A percentile compares a stretch with the other conserved stretches of the same genome.
phyloP scores from a whole-genome alignment of 305 asterid species.

The Fraxinus xanthoxyloides region DNA sequence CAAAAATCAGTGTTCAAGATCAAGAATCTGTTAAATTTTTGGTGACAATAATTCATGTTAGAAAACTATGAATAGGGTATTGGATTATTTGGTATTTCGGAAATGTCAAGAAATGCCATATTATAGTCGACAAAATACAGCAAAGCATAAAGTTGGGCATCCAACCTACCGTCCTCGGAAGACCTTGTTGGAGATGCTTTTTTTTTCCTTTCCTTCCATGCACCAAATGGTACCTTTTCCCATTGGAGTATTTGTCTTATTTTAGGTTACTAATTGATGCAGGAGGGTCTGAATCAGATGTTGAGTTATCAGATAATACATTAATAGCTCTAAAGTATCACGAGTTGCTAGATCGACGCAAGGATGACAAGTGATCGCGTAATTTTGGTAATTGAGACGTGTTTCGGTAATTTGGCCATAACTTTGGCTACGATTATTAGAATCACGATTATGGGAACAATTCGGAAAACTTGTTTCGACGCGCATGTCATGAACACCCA shows the following conservation, averaged over 20 bases:
- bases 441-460: too few species aligned
- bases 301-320: too few species aligned
- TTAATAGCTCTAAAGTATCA: too few species aligned
- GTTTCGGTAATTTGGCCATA: too few species aligned
- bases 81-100: neutral
- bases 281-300: too few species aligned
- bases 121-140: conserved; percentile 23
- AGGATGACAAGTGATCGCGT: too few species aligned
- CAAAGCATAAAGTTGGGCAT: conserved; percentile 1
- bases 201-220: neutral
- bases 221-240: neutral
- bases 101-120: conserved; percentile 19
- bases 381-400: too few species aligned
- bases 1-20: conserved; percentile 6
- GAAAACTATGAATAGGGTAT: neutral
- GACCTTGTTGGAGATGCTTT: conserved; percentile 20
- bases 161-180: conserved; percentile 25
- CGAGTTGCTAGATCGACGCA: too few species aligned
- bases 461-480: too few species aligned
- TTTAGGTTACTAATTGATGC: neutral
- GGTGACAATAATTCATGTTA: neutral
- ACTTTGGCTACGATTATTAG: too few species aligned
- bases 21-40: conserved; percentile 5
- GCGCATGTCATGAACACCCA: too few species aligned
- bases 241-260: neutral